Conservation (phyloP, 371 early-diverging fungal genomes). For the Nosema muscidifuracis region DNA sequence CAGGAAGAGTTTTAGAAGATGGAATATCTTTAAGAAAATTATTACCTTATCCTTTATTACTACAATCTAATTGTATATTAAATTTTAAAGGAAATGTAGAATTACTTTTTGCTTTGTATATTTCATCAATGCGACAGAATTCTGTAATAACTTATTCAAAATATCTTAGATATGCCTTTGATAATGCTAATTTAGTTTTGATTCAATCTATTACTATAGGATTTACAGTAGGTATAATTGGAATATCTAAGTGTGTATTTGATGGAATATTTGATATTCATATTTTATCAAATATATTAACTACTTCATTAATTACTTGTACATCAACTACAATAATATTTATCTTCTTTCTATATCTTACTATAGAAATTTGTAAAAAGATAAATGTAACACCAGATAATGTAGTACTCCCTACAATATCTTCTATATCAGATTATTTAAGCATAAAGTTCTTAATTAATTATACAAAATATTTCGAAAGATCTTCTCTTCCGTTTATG, state of each 20-base stretch:
- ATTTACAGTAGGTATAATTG: slow-evolving; percentile 52
- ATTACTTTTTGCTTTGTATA: slow-evolving; percentile 57
- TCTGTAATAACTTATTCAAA: neutral
- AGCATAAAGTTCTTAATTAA: slow-evolving; percentile 37
- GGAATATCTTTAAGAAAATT: slow-evolving; percentile 8
- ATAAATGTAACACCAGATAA: slow-evolving; percentile 58
- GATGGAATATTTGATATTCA: slow-evolving; percentile 4
- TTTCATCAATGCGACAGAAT: slow-evolving; percentile 38
- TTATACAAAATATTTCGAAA: slow-evolving; percentile 34
- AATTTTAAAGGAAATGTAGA: slow-evolving; percentile 64
- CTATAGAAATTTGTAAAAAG: slow-evolving; percentile 37
- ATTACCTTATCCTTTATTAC: slow-evolving; percentile 51
- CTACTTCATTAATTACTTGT: slow-evolving; percentile 48
- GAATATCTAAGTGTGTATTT: slow-evolving; percentile 34
- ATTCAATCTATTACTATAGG: slow-evolving; percentile 54
- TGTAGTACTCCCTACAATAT: slow-evolving; percentile 58
- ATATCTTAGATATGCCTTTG: slow-evolving; percentile 54
- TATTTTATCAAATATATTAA: slow-evolving; percentile 14
- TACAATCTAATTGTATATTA: slow-evolving; percentile 61
- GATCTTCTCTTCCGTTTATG: neutral
- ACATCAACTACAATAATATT: slow-evolving; percentile 51
- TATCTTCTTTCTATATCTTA: slow-evolving; percentile 44
- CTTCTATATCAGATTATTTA: slow-evolving; percentile 55
- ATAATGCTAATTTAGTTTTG: slow-evolving; percentile 54
- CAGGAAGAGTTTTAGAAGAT: slow-evolving; percentile 41